phyloP scores from a whole-genome alignment of 768 basidiomycete species.

The Crassisporium funariophilum region DNA sequence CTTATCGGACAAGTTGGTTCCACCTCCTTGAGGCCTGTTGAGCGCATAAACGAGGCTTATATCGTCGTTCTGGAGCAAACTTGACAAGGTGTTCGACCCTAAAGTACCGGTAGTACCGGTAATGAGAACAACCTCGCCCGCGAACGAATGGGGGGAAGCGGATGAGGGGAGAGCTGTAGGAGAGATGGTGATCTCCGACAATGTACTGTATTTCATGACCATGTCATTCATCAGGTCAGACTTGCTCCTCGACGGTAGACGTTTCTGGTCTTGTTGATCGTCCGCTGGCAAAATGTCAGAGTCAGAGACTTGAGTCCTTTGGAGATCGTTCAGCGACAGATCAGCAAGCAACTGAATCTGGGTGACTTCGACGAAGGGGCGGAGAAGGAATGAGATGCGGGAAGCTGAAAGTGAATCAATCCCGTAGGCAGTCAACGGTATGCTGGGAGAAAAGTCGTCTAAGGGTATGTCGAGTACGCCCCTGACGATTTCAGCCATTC shows the following conservation, averaged over 20 bases:
- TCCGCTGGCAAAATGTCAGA: background rate
- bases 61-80: slow-evolving; percentile 24
- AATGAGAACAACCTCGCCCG: slow-evolving; percentile 28
- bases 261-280: slow-evolving; percentile 6
- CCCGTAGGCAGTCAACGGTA: slow-evolving; percentile 44
- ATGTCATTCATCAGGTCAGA: slow-evolving; percentile 15
- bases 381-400: slow-evolving; percentile 35
- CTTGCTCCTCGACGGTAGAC: slow-evolving; percentile 8
- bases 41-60: slow-evolving; percentile 35
- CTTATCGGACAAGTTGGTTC: too few species aligned
- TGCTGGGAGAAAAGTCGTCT: slow-evolving; percentile 35
- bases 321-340: slow-evolving; percentile 32
- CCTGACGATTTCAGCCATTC: slow-evolving; percentile 13
- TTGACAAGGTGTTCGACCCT: slow-evolving; percentile 34
- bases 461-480: slow-evolving; percentile 31
- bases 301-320: slow-evolving; percentile 2
- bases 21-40: slow-evolving; percentile 21
- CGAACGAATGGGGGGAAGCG: background rate
- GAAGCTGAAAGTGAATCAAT: slow-evolving; percentile 44
- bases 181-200: background rate
- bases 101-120: slow-evolving; percentile 42
- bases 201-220: slow-evolving; percentile 6
- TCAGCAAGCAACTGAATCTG: slow-evolving; percentile 40
- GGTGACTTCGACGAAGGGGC: slow-evolving; percentile 28
- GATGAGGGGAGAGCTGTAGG: background rate